Evolutionary conservation across 768 basidiomycete species (phyloP), one percentile per base, ranked within the genome.

Genomic region (Botryobasidium botryosum): DNA sequence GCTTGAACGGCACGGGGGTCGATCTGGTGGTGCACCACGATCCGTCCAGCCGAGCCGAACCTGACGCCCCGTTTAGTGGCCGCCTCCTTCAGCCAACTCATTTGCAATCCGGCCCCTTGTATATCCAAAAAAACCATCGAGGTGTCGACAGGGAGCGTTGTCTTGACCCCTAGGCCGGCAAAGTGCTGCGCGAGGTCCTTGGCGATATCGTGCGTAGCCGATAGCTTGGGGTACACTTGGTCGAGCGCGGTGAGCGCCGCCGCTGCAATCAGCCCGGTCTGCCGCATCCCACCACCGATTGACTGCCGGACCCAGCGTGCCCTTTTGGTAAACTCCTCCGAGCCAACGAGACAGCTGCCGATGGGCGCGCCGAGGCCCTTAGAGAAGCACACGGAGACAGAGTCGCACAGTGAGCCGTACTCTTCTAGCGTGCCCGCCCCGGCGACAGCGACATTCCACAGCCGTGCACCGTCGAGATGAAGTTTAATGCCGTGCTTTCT

Each of bases 211-310:
- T 50, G 49, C 15, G 47, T 50, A 8, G 6, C 32, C 6, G 25
- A 7, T 3, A 50, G 49, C 24, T 40, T 38, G 8, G 49, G 49
- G 29, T 38, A 49, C 20, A 27, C 29, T n/a, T 50, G 48, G 15
- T 41, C 40, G 6, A 48, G 41, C 3, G 49, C 49, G n/a, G 48
- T 31, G 29, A 40, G 38, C 5, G 83, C 86, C 5, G 75, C 75
- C 7, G 77, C 87, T 5, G 80, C 75, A 35, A 94, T 66, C 31
- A 79, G 65, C 42, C 92, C 91, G 13, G 78, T 86, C 64, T 99
- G 92, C 25, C 92, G 74, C 76, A 96, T 86, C 35, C 87, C 88
- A 25, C 88, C 91, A 26, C 92, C 92, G 53, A 96, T 90, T 18
- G 87, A 67, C 64, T 97, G 96, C 24, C 91, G 71, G 67, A 94